phyloP scores from a whole-genome alignment of 1,139 yeast genomes.

The Blastobotrys persicus region DNA sequence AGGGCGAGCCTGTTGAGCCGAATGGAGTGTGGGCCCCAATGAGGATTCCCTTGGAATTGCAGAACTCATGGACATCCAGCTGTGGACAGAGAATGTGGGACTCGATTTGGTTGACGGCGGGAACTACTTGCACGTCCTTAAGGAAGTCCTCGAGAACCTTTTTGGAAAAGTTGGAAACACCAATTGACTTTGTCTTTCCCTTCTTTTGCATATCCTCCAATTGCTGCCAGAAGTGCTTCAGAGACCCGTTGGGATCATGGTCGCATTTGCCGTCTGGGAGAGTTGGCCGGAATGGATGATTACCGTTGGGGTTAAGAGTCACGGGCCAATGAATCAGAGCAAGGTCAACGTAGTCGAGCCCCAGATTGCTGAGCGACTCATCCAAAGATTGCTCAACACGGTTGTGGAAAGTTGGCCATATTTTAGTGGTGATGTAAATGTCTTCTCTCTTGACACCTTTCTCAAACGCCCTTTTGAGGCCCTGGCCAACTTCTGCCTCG shows the following conservation, averaged over 20 bases:
- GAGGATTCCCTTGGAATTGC: conserved; percentile 56
- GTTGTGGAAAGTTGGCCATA: conserved; percentile 49
- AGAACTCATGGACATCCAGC: conserved; percentile 59
- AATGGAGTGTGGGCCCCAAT: conserved; percentile 82
- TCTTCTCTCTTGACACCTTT: conserved; percentile 49
- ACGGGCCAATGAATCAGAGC: conserved; percentile 86
- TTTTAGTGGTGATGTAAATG: conserved; percentile 56
- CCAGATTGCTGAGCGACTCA: conserved; percentile 59
- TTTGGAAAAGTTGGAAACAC: conserved; percentile 78
- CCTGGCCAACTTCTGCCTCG: conserved; percentile 55
- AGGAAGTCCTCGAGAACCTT: conserved; percentile 68
- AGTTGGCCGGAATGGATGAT: conserved; percentile 9
- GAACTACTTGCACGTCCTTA: conserved; percentile 44
- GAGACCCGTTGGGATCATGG: conserved; percentile 37
- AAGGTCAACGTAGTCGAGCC: conserved; percentile 75
- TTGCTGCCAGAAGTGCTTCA: conserved; percentile 53
- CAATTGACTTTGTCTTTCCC: conserved; percentile 67
- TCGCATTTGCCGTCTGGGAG: conserved; percentile 46
- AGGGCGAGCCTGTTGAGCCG: conserved; percentile 26
- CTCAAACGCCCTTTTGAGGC: conserved; percentile 54
- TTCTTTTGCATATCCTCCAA: conserved; percentile 53
- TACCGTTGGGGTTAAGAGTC: conserved; percentile 34
- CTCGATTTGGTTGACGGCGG: conserved; percentile 68
- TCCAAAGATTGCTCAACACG: conserved; percentile 57
- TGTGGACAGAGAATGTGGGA: conserved; percentile 87